phyloP scores from a whole-genome alignment of 305 asterid genomes.

The Solanum chacoense region DNA sequence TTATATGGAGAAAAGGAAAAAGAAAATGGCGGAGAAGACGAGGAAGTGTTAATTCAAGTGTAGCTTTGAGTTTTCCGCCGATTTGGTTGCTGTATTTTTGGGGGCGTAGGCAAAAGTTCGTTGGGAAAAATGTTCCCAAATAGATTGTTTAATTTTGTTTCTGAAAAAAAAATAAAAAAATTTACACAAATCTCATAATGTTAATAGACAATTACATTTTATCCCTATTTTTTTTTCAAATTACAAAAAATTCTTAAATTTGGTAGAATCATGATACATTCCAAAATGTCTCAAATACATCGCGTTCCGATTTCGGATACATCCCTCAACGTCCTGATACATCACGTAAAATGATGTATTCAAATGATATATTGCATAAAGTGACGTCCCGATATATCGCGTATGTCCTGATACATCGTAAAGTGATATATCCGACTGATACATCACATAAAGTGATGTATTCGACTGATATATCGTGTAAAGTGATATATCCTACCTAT shows the following conservation, averaged over 20 bases:
- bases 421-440: background rate
- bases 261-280: background rate
- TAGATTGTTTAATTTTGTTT: background rate
- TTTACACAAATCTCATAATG: background rate
- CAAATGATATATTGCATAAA: background rate
- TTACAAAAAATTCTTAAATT: too few relatives aligned
- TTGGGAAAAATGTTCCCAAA: background rate
- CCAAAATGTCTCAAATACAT: background rate
- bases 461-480: background rate
- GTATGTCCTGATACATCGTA: too few relatives aligned
- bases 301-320: fast-evolving
- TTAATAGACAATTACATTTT: too few relatives aligned
- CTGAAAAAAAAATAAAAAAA: too few relatives aligned
- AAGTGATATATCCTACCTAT: too few relatives aligned
- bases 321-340: background rate
- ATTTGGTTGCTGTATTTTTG: background rate
- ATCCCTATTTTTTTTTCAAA: too few relatives aligned
- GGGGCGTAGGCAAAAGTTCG: background rate
- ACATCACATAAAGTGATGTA: background rate
- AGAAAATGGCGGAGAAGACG: background rate
- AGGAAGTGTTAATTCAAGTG: background rate
- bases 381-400: background rate
- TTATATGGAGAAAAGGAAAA: background rate
- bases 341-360: too few relatives aligned
- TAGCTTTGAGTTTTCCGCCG: background rate